Evolutionary conservation across 139 green algal species (phyloP).

Genomic region (Volvox africanus): DNA sequence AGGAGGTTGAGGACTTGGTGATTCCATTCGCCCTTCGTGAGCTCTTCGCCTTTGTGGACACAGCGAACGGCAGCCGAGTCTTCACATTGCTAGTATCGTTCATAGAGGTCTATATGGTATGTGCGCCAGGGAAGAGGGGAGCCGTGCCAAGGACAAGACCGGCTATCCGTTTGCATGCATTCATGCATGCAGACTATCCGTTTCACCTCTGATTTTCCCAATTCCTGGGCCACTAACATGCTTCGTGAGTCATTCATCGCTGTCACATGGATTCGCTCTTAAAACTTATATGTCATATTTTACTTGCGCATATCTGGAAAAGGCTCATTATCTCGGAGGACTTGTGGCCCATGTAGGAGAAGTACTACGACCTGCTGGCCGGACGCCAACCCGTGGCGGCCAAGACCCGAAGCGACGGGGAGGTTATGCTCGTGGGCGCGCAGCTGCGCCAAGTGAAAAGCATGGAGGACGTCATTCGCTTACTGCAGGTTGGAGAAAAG

Average conservation of each 20-base stretch:
- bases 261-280: no score
- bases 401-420: slow-evolving; percentile 31
- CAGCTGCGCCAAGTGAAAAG: slow-evolving; percentile 28
- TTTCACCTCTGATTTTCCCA: no score
- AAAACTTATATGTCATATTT: no score
- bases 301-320: no score
- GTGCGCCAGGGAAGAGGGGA: not conserved
- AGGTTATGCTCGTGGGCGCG: slow-evolving; percentile 46
- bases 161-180: not conserved
- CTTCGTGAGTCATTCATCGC: no score
- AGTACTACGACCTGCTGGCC: slow-evolving; percentile 39
- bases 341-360: not conserved
- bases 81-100: slow-evolving; percentile 31
- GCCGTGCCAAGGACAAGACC: not conserved
- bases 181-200: not conserved
- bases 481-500: slow-evolving; percentile 19
- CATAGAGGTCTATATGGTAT: slow-evolving; percentile 43
- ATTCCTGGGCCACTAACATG: no score
- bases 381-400: slow-evolving; percentile 18
- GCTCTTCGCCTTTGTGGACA: slow-evolving; percentile 8
- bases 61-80: not conserved
- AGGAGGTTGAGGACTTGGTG: not conserved
- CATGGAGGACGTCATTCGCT: slow-evolving; percentile 28
- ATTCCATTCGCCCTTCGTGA: slow-evolving; percentile 40
- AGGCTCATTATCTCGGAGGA: no score